phyloP scores from a whole-genome alignment of 73 alveolate species.

The Symbiodinium natans region DNA sequence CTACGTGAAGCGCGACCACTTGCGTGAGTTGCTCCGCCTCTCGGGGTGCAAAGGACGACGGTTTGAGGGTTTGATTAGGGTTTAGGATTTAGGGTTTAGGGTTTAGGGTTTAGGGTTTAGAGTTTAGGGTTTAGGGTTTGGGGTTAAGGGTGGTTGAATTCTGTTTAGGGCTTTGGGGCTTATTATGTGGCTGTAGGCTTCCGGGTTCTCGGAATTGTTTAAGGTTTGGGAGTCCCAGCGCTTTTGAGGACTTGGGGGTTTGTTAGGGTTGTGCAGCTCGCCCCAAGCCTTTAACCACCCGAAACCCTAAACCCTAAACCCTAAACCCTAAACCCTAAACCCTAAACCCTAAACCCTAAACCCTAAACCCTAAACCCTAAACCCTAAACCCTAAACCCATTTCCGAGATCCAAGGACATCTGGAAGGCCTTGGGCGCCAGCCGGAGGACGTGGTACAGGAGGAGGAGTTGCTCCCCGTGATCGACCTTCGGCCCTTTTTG shows the following conservation, averaged over 20 bases:
- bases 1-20: slow-evolving; percentile 64
- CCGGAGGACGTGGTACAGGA: slow-evolving; percentile 4
- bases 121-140: no score
- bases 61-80: not conserved
- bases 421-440: no score
- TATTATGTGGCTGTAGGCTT: no score
- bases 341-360: not conserved
- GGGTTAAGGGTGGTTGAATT: no score
- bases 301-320: not conserved
- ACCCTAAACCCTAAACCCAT: not conserved
- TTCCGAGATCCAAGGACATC: not conserved
- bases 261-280: no score
- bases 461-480: slow-evolving; percentile 17
- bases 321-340: not conserved
- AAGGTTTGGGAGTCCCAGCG: no score
- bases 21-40: slow-evolving; percentile 39
- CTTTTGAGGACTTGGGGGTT: no score
- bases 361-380: not conserved
- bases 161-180: no score
- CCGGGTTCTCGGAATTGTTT: no score
- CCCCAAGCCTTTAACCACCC: not conserved
- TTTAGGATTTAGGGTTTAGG: no score
- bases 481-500: not conserved
- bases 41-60: not conserved
- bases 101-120: no score